Conservation (phyloP, 352 stramenopile genomes). For the Pythium vanterpoolii region DNA sequence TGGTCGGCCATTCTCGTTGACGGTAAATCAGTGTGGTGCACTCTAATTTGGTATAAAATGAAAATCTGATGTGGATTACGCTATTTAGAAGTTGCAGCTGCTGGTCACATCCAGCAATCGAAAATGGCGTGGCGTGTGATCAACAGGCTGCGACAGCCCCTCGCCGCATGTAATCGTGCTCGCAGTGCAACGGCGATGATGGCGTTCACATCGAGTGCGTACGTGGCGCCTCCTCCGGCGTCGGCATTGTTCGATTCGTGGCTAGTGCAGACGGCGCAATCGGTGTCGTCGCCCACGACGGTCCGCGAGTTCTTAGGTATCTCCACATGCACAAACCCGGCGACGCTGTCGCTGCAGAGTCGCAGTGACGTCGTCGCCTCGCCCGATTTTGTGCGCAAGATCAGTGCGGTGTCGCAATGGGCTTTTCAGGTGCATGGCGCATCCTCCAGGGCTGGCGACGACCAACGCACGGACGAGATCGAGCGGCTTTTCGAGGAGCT, state of each 20-base stretch:
- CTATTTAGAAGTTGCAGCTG: neutral
- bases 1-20: too few relatives aligned
- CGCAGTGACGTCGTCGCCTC: neutral
- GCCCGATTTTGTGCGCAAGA: constrained; percentile 7
- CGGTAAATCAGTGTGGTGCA: too few relatives aligned
- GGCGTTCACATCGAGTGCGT: neutral
- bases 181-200: neutral
- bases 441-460: neutral
- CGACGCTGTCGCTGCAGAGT: neutral
- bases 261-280: neutral
- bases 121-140: neutral
- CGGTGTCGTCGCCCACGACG: neutral
- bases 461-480: neutral
- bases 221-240: neutral
- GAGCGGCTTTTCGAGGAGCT: constrained; percentile 19
- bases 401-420: constrained; percentile 13
- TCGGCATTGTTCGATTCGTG: neutral
- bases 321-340: neutral
- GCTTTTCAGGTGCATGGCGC: constrained; percentile 1
- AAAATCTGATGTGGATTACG: too few relatives aligned
- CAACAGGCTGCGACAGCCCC: neutral
- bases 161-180: neutral
- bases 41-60: too few relatives aligned
- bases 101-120: too few relatives aligned
- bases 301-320: constrained; percentile 2